A percentile compares a stretch with the other conserved stretches of the same genome.
phyloP scores from a whole-genome alignment of 1,284 basidiomycete genomes.

The Rhodotorula mucilaginosa region DNA sequence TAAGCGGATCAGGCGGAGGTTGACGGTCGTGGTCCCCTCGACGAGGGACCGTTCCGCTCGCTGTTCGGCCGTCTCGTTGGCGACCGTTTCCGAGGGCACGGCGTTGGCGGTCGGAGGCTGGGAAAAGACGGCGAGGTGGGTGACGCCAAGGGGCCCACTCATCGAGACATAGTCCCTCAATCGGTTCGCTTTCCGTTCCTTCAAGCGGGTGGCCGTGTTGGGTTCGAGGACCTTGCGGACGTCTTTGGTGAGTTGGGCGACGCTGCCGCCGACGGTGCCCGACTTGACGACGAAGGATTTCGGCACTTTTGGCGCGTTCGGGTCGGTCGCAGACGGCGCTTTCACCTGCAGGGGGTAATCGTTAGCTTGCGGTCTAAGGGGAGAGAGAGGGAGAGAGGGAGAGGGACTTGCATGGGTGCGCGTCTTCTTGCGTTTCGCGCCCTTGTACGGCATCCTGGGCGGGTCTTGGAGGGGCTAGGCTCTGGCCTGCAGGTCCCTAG shows the following conservation, averaged over 20 bases:
- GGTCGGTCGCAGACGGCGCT: slow-evolving; percentile 12
- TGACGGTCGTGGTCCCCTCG: slow-evolving; percentile 72
- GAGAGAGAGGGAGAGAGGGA: not conserved
- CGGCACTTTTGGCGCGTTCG: slow-evolving; percentile 45
- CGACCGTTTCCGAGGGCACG: not conserved
- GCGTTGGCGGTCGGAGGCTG: slow-evolving; percentile 32
- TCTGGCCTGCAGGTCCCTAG: too few relatives aligned
- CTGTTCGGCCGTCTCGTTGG: slow-evolving; percentile 37
- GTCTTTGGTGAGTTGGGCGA: slow-evolving; percentile 84
- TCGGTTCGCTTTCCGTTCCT: slow-evolving; percentile 90
- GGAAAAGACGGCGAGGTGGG: slow-evolving; percentile 83
- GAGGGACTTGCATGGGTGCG: slow-evolving; percentile 33
- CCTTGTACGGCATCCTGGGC: slow-evolving; percentile 36
- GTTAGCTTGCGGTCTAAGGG: too few relatives aligned
- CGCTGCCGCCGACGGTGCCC: slow-evolving; percentile 83
- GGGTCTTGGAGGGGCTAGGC: too few relatives aligned
- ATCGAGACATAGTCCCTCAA: slow-evolving; percentile 92
- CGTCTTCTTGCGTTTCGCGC: slow-evolving; percentile 38
- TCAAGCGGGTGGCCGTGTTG: slow-evolving; percentile 72
- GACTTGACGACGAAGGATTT: slow-evolving; percentile 83
- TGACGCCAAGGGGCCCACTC: slow-evolving; percentile 85
- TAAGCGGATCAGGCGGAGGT: slow-evolving; percentile 80
- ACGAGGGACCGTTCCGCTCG: slow-evolving; percentile 61
- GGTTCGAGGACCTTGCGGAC: slow-evolving; percentile 96
- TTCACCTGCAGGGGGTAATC: slow-evolving; percentile 31